phyloP scores from a whole-genome alignment of 495 filamentous ascomycete genomes.

The Chlorociboria aeruginascens region DNA sequence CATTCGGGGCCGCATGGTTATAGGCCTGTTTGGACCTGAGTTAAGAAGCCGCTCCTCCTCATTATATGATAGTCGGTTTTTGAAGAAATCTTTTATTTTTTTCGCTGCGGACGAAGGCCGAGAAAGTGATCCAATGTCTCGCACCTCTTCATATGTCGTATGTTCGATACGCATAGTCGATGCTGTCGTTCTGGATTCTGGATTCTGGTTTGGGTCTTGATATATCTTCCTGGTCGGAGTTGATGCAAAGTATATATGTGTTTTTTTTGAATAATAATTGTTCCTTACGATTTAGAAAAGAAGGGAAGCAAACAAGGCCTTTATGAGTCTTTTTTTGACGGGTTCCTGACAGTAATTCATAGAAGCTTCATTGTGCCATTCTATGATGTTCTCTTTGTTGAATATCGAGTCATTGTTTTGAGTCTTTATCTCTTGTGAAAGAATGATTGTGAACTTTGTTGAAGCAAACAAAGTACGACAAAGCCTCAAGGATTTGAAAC shows the following conservation, averaged over 20 bases:
- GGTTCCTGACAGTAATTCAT: too few relatives aligned
- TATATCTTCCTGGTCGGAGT: not conserved
- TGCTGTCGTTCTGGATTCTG: too few relatives aligned
- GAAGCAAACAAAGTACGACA: too few relatives aligned
- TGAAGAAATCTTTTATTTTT: not conserved
- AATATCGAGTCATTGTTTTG: too few relatives aligned
- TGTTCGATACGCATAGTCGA: slow-evolving; percentile 2
- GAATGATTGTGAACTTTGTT: too few relatives aligned
- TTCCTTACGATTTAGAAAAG: too few relatives aligned
- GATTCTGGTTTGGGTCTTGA: not conserved
- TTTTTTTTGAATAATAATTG: not conserved
- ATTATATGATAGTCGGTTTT: not conserved
- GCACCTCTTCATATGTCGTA: slow-evolving; percentile 3
- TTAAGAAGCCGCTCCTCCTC: not conserved
- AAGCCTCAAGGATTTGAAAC: too few relatives aligned
- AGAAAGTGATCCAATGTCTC: not conserved
- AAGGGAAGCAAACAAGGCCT: too few relatives aligned
- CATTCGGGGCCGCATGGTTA: not conserved
- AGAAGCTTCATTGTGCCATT: too few relatives aligned
- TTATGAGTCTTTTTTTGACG: too few relatives aligned
- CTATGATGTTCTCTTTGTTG: too few relatives aligned
- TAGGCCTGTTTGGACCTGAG: not conserved
- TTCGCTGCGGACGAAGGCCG: not conserved
- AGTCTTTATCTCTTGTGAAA: too few relatives aligned
- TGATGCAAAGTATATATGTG: not conserved